Evolutionary conservation across 2,329 filamentous ascomycete species (phyloP).

Genomic region (Fusarium sp.): DNA sequence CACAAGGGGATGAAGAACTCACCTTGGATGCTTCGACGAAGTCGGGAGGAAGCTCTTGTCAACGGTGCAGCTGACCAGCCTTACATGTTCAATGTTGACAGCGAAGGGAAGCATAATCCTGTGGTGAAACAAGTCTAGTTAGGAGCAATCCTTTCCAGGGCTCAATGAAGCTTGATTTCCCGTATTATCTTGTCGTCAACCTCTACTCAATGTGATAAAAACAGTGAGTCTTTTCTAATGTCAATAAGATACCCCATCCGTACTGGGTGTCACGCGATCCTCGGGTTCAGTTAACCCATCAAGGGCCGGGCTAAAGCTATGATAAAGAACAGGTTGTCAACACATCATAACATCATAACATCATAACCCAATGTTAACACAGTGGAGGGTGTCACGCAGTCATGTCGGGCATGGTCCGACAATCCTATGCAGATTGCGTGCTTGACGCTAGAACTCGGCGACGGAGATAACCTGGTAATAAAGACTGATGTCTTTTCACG

Average conservation of each 20-base stretch:
- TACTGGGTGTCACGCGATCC: neutral
- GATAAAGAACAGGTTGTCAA: no score
- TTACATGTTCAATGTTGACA: constrained; percentile 22
- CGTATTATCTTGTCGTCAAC: neutral
- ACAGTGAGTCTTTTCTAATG: neutral
- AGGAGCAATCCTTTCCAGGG: neutral
- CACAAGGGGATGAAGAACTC: constrained; percentile 41
- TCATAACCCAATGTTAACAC: no score
- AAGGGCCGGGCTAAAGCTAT: no score
- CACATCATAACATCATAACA: no score
- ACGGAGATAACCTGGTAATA: neutral
- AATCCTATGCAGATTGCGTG: neutral
- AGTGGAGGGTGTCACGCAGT: no score
- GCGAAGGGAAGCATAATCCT: constrained; percentile 13
- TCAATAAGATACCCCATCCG: neutral
- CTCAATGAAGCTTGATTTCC: neutral
- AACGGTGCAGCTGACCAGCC: constrained; percentile 11
- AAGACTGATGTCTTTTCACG: neutral
- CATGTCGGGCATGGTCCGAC: neutral
- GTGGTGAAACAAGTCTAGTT: constrained; percentile 10
- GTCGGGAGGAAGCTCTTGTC: constrained; percentile 21
- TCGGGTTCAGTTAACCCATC: no score
- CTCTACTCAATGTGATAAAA: neutral
- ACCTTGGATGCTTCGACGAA: constrained; percentile 38
- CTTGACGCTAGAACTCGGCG: neutral